Evolutionary conservation across 371 early-diverging fungal genomes (phyloP), one percentile per base, ranked within the genome.

Genomic region (Chytridiales sp.): DNA sequence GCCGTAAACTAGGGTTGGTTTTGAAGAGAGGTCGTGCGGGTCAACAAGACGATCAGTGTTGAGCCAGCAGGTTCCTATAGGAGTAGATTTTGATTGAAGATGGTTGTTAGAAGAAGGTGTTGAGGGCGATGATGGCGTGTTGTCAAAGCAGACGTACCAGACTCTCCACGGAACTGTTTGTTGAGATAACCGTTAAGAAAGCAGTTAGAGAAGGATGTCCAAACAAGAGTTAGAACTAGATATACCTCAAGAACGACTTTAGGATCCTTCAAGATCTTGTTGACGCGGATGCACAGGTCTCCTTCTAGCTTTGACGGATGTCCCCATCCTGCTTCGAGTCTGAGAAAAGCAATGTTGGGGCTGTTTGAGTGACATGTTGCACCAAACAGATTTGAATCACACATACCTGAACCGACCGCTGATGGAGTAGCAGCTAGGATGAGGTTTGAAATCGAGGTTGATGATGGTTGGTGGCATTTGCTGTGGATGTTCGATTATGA

Each of bases 291-390:
- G 31, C 22, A 5, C 4, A 51, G 24, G 52, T 5, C 24, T 24
- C 52, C 52, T 9, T 4, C 9, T 4, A 51, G 36, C 5, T 8
- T 30, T 15, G 36, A 22, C 11, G 22, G 13, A 17, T 51, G 11
- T 4, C 52, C 52, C 52, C 52, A 51, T 15, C 52, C 52, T 8
- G 52, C 52, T 8, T 51, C 52, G 24, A 51, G 17, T 8, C 52
- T 51, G 15, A n/a, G n/a, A n/a, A n/a, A n/a, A n/a, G n/a, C n/a
- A n/a, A n/a, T n/a, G n/a, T n/a, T n/a, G n/a, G n/a, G n/a, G n/a
- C n/a, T n/a, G n/a, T n/a, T n/a, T n/a, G n/a, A n/a, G n/a, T n/a
- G n/a, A n/a, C n/a, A n/a, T n/a, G n/a, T n/a, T n/a, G n/a, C n/a
- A n/a, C n/a, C n/a, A n/a, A n/a, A n/a, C n/a, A n/a, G n/a, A n/a